Evolutionary conservation across 2,329 filamentous ascomycete species (phyloP), one percentile per base, ranked within the genome.

Genomic region (Phialemonium atrogriseum): DNA sequence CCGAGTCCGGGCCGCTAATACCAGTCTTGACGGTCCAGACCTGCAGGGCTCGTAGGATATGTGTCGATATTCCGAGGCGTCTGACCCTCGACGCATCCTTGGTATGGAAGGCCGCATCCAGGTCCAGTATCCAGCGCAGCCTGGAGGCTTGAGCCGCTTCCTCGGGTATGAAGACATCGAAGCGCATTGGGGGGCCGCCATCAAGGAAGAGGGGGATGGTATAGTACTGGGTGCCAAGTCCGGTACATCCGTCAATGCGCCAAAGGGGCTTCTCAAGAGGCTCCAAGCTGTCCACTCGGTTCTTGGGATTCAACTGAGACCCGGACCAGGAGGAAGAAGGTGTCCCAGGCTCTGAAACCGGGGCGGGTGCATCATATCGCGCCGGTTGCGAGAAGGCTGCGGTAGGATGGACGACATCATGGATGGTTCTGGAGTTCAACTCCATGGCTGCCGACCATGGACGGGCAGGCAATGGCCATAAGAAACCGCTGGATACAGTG

Each of bases 101-200:
- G 19, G 63, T 71, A 47, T 76, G 70, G 38, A 76, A 77, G 19
- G 68, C 65, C 29, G 58, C 52, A 34, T 68, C 59, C 17, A 74
- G 55, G 34, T 66, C 60, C 16, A 77, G 61, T 16, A 66, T 52
- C 10, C 55, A 46, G 28, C 68, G 63, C 24, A 75, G 46, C 4
- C 54, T 39, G 2, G 49, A 41, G 1, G 60, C 49, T 27, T 63
- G 55, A n/a, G 50, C 55, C 10, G 60, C 54, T 17, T 64, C 60
- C 36, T 73, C 66, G 4, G 70, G 64, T 19, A 77, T 64, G 45
- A 73, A 77, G 15, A 73, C 62, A 46, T 78, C 73, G 44, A 77
- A 62, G 23, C 72, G 66, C 42, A 72, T 60, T 2, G 73, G 73
- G 4, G 64, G 54, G 13, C 63, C 46, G 11, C 52, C 44, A 5